A percentile compares a stretch with the other conserved stretches of the same genome.
These are phyloP conservation scores for Pseudogymnoascus sp. DNA, from an alignment of 2,329 filamentous ascomycete species.

Conservation along the genomic window DNA sequence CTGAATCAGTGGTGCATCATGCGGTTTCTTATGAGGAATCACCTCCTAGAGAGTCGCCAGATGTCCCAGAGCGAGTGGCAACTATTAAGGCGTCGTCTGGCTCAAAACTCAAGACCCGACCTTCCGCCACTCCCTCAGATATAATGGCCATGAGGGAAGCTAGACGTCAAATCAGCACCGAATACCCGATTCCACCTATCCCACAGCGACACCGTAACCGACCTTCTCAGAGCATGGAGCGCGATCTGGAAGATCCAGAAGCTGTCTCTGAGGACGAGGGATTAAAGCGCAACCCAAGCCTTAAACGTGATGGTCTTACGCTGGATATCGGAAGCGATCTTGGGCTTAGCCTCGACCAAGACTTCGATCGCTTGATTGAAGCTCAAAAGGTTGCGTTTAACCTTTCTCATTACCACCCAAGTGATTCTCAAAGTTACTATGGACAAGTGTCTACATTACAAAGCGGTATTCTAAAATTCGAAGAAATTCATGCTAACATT, in stretches of 20 bases:
- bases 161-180: slow-evolving; percentile 74
- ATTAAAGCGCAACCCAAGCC: slow-evolving; percentile 56
- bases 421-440: slow-evolving; percentile 17
- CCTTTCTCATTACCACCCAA: slow-evolving; percentile 22
- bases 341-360: slow-evolving; percentile 77
- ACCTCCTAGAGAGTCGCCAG: slow-evolving; percentile 38
- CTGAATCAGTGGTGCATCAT: slow-evolving; percentile 84
- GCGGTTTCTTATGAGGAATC: slow-evolving; percentile 38
- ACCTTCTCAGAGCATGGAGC: slow-evolving; percentile 39
- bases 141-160: slow-evolving; percentile 76
- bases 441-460: slow-evolving; percentile 38
- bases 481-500: slow-evolving; percentile 49
- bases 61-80: slow-evolving; percentile 71
- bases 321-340: slow-evolving; percentile 54
- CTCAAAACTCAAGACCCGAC: slow-evolving; percentile 78
- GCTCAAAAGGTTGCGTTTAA: slow-evolving; percentile 79
- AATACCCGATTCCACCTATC: slow-evolving; percentile 55
- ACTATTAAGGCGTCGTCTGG: slow-evolving; percentile 79
- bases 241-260: slow-evolving; percentile 19
- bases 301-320: slow-evolving; percentile 75
- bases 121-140: slow-evolving; percentile 81
- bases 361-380: slow-evolving; percentile 93
- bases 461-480: not conserved
- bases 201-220: slow-evolving; percentile 52
- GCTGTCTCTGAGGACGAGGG: slow-evolving; percentile 23